Evolutionary conservation across 768 basidiomycete genomes (phyloP), one percentile per base, ranked within the genome.

Genomic region (Suillus brevipes): DNA sequence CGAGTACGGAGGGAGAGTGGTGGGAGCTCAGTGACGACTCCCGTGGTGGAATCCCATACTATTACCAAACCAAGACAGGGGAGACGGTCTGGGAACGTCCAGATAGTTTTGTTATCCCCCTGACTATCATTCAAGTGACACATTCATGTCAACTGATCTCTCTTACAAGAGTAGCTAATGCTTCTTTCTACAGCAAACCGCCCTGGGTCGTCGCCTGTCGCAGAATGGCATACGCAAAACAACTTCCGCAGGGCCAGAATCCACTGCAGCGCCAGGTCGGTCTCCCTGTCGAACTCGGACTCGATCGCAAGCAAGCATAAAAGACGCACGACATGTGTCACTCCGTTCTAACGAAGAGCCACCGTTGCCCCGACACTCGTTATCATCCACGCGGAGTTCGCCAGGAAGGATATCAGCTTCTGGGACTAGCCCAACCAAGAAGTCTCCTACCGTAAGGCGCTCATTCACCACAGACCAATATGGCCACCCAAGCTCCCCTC

Each of bases 71-170:
- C 12, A 90, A 94, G 76, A 89, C 92, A 1, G 89, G 90, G 1
- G 90, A 93, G 70, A 97, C 95, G 1, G 90, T 93, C 42, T 98
- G 95, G 95, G 93, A 93, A 65, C 85, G 90, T n/a, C 95, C 95
- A 16, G 77, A 83, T 28, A 91, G 89, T 40, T 95, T 97, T 74
- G 90, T 98, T 37, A 97, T 98, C 66, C 95, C 95, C 42, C 80
- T 98, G 60, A 90, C 89, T 14, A 86, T 95, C 68, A 87, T 97
- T 20, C 95, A 97, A 83, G 93, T 88, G 70, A 71, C 80, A 70
- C 53, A n/a, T 6, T 58, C 37, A 49, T 36, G 37, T 62, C 16
- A 55, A 61, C 45, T 60, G 59, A 6, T 43, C 10, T 18, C 5
- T 36, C 5, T 34, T 34, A 55, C 31, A 55, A 55, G 20, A n/a